Evolutionary conservation across 2,329 filamentous ascomycete species (phyloP), one percentile per base, ranked within the genome.

Genomic region (Aureobasidium sp.): DNA sequence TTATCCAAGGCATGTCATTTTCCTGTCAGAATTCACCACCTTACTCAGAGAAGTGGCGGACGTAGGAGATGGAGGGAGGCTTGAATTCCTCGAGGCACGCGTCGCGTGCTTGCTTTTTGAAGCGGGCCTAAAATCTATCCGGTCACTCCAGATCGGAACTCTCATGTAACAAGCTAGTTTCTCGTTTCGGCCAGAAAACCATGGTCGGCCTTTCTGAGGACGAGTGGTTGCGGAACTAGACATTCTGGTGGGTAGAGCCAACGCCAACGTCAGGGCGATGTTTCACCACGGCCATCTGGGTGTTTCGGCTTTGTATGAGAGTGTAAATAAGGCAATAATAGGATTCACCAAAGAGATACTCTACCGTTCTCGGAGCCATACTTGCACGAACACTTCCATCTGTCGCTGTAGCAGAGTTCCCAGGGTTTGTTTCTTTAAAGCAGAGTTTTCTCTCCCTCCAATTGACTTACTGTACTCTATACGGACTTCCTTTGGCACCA

Each of bases 31-130:
- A 39, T 10, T 16, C 30, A 29, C 12, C 24, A 30, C 22, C 45
- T 24, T 49, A 24, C n/a, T 49, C 32, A 29, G 39, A 11, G 30
- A 49, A 29, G 34, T 39, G 45, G 45, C 34, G 45, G 34, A 24
- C 45, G n/a, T n/a, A 12, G 24, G 34, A 49, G 22, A 49, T 32
- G 45, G 45, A 49, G 45, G 21, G 45, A 22, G 34, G 45, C 45
- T 38, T 38, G 45, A 21, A 38, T 49, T 39, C 45, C 34, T 49
- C 45, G 10, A 49, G 42, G 45, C 16, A 39, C 45, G 34, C 45
- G 45, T 39, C 45, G 32, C 45, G 45, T 49, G 45, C 45, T 39
- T 49, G 45, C 44, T 48, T 48, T 48, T 48, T 48, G 44, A 48
- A 48, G n/a, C 11, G 21, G 8, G 29, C n/a, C n/a, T n/a, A n/a